Percentiles rank a stretch among this genome's conserved stretches.
Conservation (phyloP, 495 filamentous ascomycete genomes). For the Talaromyces adpressus region DNA sequence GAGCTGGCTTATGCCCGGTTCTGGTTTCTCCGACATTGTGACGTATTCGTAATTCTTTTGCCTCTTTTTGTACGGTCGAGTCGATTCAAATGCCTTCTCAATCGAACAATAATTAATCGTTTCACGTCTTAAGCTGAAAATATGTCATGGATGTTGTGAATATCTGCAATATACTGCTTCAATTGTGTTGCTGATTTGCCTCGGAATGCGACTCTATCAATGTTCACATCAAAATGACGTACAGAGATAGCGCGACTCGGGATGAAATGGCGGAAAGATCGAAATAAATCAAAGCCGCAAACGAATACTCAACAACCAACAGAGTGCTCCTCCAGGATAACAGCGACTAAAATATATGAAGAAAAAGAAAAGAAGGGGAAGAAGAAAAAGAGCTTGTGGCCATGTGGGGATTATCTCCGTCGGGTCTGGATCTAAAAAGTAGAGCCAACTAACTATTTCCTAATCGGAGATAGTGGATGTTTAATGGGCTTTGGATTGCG, state of each 20-base stretch:
- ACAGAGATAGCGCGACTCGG: not conserved
- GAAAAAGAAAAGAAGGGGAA: not conserved
- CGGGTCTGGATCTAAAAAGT: not conserved
- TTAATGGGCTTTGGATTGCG: not conserved
- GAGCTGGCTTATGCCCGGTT: not conserved
- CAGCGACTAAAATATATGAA: not conserved
- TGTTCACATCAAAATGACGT: not conserved
- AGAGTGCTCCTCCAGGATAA: not conserved
- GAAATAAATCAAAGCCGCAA: not conserved
- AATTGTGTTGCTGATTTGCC: not conserved
- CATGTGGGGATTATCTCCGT: not conserved
- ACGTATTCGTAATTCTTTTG: not conserved
- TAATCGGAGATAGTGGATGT: not conserved
- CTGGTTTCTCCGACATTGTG: not conserved
- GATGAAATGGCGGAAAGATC: not conserved
- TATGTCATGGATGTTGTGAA: not conserved
- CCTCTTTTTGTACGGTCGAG: not conserved
- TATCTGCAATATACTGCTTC: not conserved
- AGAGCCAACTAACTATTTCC: not conserved
- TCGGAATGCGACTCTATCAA: not conserved
- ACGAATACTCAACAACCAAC: not conserved
- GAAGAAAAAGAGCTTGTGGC: not conserved
- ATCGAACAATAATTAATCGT: not conserved
- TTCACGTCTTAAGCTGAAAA: not conserved
- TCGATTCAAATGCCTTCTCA: not conserved